Evolutionary conservation across 768 basidiomycete genomes (phyloP).

Genomic region (Phylloporus sp.): DNA sequence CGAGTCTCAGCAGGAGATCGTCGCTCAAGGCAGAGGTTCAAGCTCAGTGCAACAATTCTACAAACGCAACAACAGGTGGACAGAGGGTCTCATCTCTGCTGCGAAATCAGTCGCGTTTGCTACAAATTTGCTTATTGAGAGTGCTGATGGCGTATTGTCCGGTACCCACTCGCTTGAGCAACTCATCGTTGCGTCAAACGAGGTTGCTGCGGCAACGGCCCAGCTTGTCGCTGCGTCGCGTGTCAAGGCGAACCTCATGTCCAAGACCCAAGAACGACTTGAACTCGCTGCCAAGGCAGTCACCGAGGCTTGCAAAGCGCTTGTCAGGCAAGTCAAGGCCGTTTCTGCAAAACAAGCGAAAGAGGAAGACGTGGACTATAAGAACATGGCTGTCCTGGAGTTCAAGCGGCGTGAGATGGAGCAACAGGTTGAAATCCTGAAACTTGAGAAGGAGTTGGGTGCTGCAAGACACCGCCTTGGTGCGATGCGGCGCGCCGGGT

Average conservation of each 20-base stretch:
- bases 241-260: conserved; percentile 98
- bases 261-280: conserved; percentile 94
- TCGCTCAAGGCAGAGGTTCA: conserved; percentile 90
- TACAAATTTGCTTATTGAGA: conserved; percentile 92
- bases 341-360: conserved; percentile 80
- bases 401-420: conserved; percentile 99
- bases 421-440: conserved; percentile 97
- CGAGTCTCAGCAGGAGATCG: conserved; percentile 97
- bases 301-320: conserved; percentile 93
- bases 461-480: conserved; percentile 80
- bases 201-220: conserved; percentile 94
- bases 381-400: conserved; percentile 89
- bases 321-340: conserved; percentile 95
- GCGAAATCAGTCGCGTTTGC: conserved; percentile 98
- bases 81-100: conserved; percentile 96
- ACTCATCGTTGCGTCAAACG: conserved; percentile 99
- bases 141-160: conserved; percentile 94
- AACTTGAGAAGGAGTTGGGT: conserved; percentile 91
- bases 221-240: conserved; percentile 98
- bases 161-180: conserved; percentile 97
- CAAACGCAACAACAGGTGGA: conserved; percentile 99
- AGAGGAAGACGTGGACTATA: conserved; percentile 80
- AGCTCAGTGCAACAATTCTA: conserved; percentile 95
- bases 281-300: conserved; percentile 97
- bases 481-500: conserved; percentile 84